These are phyloP conservation scores for Filosporella fistucella DNA, from an alignment of 495 filamentous ascomycete genomes.

Conservation along the genomic window DNA sequence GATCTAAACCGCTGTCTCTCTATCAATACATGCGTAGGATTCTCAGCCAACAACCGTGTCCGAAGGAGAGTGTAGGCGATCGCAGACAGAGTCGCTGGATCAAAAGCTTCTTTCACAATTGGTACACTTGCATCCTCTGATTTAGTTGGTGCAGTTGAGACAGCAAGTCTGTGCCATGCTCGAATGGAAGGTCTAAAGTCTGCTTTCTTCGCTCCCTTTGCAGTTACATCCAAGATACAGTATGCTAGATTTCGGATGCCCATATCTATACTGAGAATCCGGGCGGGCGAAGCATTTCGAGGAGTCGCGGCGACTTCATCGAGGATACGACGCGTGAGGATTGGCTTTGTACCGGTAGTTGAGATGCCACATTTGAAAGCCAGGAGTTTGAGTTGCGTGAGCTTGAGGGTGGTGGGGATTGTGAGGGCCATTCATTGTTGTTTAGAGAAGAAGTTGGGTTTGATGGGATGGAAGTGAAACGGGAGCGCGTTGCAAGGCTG, in stretches of 20 bases:
- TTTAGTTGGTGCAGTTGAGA: conserved; percentile 18
- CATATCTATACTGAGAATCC: conserved; percentile 81
- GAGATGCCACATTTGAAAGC: conserved; percentile 23
- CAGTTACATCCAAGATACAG: conserved; percentile 49
- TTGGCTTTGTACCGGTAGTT: conserved; percentile 23
- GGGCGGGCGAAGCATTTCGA: neutral
- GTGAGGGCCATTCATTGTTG: conserved; percentile 22
- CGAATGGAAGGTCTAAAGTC: conserved; percentile 24
- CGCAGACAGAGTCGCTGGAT: conserved; percentile 10
- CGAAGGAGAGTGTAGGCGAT: conserved; percentile 56
- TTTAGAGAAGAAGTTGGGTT: neutral
- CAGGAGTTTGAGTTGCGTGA: conserved; percentile 13
- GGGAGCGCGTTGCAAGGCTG: conserved; percentile 8
- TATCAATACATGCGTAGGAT: conserved; percentile 74
- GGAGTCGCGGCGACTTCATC: conserved; percentile 16
- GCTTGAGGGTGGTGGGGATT: conserved; percentile 23
- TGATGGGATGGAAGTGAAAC: neutral
- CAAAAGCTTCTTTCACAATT: conserved; percentile 18
- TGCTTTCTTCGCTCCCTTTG: neutral
- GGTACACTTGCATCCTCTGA: neutral
- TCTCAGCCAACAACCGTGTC: conserved; percentile 40
- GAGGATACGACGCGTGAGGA: conserved; percentile 20
- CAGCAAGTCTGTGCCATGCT: conserved; percentile 33
- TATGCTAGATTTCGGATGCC: conserved; percentile 83
- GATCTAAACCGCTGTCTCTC: conserved; percentile 87